Percentiles rank a stretch among this genome's conserved stretches.
Evolutionary conservation across 2,329 filamentous ascomycete genomes (phyloP).

Genomic region (Trichoderma sp.): DNA sequence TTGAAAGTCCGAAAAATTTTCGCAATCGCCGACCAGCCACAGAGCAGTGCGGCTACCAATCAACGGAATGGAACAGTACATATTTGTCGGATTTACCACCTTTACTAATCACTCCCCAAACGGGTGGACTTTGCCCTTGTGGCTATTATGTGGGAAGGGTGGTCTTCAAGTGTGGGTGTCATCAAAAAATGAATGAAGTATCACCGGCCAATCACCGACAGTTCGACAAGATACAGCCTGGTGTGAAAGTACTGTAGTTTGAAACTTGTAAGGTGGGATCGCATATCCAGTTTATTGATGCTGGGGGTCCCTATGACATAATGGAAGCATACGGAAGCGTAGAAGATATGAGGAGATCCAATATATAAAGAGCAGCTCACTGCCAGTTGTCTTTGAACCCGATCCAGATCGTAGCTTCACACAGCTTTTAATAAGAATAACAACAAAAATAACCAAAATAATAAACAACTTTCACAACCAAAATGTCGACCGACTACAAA

Average conservation of each 20-base stretch:
- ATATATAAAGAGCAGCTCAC: not conserved
- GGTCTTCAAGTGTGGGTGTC: not conserved
- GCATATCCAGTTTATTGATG: not conserved
- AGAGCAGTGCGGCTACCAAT: not conserved
- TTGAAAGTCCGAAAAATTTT: not conserved
- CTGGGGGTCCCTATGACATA: not conserved
- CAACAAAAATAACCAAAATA: not conserved
- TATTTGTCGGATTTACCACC: not conserved
- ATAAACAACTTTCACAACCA: not conserved
- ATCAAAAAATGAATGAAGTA: not conserved
- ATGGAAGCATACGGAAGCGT: not conserved
- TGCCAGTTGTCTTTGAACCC: not conserved
- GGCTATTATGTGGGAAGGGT: not conserved
- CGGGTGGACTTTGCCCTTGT: not conserved
- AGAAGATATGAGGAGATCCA: not conserved
- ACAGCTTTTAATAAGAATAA: not conserved
- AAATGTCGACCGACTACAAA: slow-evolving; percentile 42
- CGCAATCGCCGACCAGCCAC: not conserved
- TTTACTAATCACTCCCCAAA: not conserved
- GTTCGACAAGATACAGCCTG: not conserved
- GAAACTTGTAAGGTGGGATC: not conserved
- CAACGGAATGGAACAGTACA: not conserved
- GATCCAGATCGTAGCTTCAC: not conserved
- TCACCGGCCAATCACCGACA: not conserved
- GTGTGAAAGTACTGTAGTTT: not conserved